phyloP scores from a whole-genome alignment of 148 eudicot genomes.

The Polygonum aviculare region DNA sequence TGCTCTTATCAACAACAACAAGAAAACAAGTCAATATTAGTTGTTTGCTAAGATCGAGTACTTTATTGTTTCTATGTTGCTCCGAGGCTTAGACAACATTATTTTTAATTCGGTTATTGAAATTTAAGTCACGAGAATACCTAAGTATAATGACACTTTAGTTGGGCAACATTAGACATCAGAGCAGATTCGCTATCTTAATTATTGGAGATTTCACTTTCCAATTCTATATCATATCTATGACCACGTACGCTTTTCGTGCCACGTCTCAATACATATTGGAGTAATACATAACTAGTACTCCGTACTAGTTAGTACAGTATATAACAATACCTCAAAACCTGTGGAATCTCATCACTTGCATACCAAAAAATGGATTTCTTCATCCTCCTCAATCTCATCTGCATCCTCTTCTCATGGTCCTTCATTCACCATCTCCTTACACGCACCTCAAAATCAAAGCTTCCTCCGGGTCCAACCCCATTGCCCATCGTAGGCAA shows the following conservation, averaged over 20 bases:
- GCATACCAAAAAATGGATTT: neutral
- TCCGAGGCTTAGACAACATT: neutral
- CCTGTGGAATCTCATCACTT: neutral
- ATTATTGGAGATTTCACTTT: neutral
- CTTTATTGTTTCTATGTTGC: neutral
- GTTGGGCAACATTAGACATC: neutral
- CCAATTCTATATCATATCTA: neutral
- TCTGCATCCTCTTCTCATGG: neutral
- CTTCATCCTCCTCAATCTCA: neutral
- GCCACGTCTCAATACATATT: no score
- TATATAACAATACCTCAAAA: neutral
- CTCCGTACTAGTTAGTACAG: no score
- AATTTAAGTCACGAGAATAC: neutral
- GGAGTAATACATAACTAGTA: no score
- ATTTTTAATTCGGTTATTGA: neutral
- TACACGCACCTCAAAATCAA: neutral
- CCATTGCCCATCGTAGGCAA: conserved; percentile 48
- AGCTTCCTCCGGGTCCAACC: conserved; percentile 33
- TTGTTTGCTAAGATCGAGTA: neutral
- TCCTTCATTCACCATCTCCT: neutral
- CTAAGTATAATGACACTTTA: neutral
- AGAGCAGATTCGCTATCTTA: neutral
- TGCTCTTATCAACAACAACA: neutral
- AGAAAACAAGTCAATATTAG: no score
- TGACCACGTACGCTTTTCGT: no score